phyloP scores from a whole-genome alignment of 2,329 filamentous ascomycete species.

The Aspergillus quadricinctus region DNA sequence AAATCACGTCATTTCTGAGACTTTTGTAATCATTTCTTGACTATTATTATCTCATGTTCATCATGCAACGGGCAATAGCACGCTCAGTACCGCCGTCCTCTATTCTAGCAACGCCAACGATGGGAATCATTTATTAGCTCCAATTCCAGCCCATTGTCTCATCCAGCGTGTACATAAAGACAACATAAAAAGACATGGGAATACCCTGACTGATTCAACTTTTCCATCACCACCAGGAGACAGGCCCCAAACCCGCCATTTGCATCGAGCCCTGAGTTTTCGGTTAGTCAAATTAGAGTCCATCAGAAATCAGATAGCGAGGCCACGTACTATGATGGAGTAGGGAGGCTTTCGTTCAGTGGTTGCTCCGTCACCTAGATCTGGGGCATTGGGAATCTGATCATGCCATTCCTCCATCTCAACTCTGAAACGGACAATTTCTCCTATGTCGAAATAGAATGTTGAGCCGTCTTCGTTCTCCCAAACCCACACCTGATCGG shows the following conservation, averaged over 20 bases:
- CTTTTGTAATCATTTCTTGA: neutral
- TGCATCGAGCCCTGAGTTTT: slow-evolving; percentile 42
- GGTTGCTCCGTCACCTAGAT: slow-evolving; percentile 56
- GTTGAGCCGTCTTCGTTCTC: slow-evolving; percentile 64
- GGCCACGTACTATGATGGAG: slow-evolving; percentile 38
- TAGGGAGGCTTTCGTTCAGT: slow-evolving; percentile 56
- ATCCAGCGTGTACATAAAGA: neutral
- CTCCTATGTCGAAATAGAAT: slow-evolving; percentile 85
- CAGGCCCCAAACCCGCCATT: slow-evolving; percentile 42
- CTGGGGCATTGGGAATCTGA: slow-evolving; percentile 68
- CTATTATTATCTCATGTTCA: neutral
- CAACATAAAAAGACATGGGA: neutral
- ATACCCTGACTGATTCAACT: neutral
- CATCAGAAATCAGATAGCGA: neutral
- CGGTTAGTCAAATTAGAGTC: slow-evolving; percentile 9
- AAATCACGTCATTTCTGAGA: neutral
- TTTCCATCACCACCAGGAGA: slow-evolving; percentile 42
- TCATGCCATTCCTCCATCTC: slow-evolving; percentile 89
- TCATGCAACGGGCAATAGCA: neutral
- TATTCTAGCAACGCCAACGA: neutral
- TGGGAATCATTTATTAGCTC: neutral
- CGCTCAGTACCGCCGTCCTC: neutral
- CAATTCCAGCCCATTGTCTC: neutral
- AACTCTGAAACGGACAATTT: slow-evolving; percentile 81
- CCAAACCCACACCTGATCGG: slow-evolving; percentile 82